These are phyloP conservation scores for Eimeria necatrix DNA, from an alignment of 169 alveolate genomes.

Conservation along the genomic window DNA sequence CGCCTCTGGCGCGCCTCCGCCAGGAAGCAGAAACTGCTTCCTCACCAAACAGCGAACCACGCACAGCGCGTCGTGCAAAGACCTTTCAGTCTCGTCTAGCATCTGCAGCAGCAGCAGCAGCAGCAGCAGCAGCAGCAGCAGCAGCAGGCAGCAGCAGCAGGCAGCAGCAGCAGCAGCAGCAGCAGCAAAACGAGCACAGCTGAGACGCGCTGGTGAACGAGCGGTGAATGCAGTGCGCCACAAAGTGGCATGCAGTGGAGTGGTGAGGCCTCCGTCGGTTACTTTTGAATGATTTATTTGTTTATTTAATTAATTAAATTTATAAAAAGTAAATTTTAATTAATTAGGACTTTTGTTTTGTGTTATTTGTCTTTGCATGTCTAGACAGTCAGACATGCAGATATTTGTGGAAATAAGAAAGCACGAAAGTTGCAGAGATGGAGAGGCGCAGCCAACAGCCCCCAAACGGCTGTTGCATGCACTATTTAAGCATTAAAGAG, in stretches of 20 bases:
- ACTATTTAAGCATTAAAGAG: too few species aligned
- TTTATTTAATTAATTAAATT: too few species aligned
- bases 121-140: background rate
- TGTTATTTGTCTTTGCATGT: too few species aligned
- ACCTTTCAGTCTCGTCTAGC: constrained; percentile 99
- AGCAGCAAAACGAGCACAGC: background rate
- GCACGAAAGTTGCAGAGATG: background rate
- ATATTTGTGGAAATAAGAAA: background rate
- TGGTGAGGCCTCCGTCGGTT: too few species aligned
- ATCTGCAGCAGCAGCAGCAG: constrained; percentile 46
- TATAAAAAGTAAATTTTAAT: too few species aligned
- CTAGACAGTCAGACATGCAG: background rate
- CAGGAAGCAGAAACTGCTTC: constrained; percentile 97
- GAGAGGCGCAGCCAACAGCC: too few species aligned
- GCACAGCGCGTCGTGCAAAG: constrained; percentile 99
- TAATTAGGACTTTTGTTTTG: too few species aligned
- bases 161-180: background rate
- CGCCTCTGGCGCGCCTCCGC: constrained; percentile 99
- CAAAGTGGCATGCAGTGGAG: too few species aligned
- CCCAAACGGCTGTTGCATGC: too few species aligned
- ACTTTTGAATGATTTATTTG: too few species aligned
- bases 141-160: background rate
- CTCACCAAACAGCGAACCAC: constrained; percentile 98
- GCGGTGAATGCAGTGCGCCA: too few species aligned
- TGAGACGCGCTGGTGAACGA: too few species aligned